Conservation (phyloP, 2,329 filamentous ascomycete genomes). For the Mariannaea elegans region DNA sequence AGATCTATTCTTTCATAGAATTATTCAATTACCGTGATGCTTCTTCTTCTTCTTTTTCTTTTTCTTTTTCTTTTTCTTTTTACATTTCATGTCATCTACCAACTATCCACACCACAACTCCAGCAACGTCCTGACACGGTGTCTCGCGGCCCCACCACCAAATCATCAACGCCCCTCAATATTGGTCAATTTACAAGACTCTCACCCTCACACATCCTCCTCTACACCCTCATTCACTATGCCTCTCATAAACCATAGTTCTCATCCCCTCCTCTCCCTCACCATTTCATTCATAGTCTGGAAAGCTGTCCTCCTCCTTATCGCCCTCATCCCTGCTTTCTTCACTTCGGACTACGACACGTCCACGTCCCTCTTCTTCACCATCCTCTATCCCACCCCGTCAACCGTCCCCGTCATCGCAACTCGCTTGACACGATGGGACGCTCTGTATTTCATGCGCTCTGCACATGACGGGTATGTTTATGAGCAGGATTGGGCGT, state of each 20-base stretch:
- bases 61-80: too few species aligned
- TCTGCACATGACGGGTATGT: conserved; percentile 70
- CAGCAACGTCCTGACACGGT: neutral
- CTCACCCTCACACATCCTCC: conserved; percentile 18
- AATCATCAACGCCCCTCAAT: too few species aligned
- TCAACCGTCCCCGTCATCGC: conserved; percentile 56
- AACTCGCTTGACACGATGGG: conserved; percentile 77
- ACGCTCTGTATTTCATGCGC: conserved; percentile 79
- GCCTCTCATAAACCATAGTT: conserved; percentile 23
- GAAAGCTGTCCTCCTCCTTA: conserved; percentile 72
- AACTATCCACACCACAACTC: neutral
- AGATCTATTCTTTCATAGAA: neutral
- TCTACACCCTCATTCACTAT: conserved; percentile 23
- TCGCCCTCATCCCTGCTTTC: conserved; percentile 61
- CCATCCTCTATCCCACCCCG: conserved; percentile 43
- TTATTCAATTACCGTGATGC: too few species aligned
- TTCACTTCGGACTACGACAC: conserved; percentile 78
- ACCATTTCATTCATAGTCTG: conserved; percentile 63
- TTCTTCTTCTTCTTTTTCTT: too few species aligned
- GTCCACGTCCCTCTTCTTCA: conserved; percentile 66
- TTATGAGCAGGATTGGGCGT: conserved; percentile 89
- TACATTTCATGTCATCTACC: neutral
- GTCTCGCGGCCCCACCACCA: conserved; percentile 9
- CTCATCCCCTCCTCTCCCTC: conserved; percentile 38
- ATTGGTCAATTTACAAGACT: conserved; percentile 6